A percentile compares a stretch with the other conserved stretches of the same genome.
Conservation (phyloP, 495 filamentous ascomycete species). For the Pseudoneurospora amorphoporcata region DNA sequence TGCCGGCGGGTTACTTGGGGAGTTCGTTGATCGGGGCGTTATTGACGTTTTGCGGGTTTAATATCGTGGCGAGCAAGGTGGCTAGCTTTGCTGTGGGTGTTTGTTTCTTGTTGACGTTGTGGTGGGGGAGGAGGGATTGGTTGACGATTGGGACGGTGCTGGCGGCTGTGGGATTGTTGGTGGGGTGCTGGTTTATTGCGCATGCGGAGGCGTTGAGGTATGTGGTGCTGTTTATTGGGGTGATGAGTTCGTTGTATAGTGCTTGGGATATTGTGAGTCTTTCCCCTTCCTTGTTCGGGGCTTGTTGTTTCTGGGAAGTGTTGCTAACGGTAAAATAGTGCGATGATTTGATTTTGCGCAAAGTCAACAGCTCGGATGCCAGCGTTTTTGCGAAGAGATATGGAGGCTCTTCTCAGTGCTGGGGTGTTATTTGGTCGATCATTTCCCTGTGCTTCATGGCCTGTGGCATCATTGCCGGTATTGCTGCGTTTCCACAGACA, state of each 20-base stretch:
- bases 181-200: slow-evolving; percentile 71
- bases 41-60: slow-evolving; percentile 69
- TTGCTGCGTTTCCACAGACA: slow-evolving; percentile 64
- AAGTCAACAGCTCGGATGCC: slow-evolving; percentile 74
- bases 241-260: slow-evolving; percentile 68
- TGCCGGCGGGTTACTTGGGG: slow-evolving; percentile 70
- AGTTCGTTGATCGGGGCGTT: slow-evolving; percentile 65
- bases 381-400: slow-evolving; percentile 69
- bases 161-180: slow-evolving; percentile 56
- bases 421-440: slow-evolving; percentile 70
- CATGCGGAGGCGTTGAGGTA: slow-evolving; percentile 64
- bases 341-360: slow-evolving; percentile 73
- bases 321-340: slow-evolving; percentile 30
- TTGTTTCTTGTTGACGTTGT: slow-evolving; percentile 65
- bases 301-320: neutral
- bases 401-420: slow-evolving; percentile 71
- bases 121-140: slow-evolving; percentile 74
- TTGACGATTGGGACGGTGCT: slow-evolving; percentile 60
- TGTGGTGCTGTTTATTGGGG: slow-evolving; percentile 71
- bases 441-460: slow-evolving; percentile 62
- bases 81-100: slow-evolving; percentile 62
- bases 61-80: slow-evolving; percentile 70
- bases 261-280: slow-evolving; percentile 72
- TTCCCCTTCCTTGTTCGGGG: slow-evolving; percentile 5
- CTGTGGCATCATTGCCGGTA: slow-evolving; percentile 57